Conservation (phyloP, 192 early-diverging fungal genomes). For the Umbelopsis ramanniana region DNA sequence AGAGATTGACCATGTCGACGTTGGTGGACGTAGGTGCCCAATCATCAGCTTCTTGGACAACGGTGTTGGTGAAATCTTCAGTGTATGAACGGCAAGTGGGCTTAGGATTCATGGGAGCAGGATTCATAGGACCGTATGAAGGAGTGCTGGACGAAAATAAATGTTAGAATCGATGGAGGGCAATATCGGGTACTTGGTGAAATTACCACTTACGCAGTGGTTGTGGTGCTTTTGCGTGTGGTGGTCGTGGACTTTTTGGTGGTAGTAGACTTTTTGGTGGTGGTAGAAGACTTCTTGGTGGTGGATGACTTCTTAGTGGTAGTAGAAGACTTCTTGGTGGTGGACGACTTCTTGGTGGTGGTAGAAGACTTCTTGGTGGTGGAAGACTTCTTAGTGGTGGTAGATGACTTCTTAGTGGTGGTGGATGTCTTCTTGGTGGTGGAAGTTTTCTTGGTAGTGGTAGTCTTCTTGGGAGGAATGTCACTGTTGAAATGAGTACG, state of each 20-base stretch:
- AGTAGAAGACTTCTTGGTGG: neutral
- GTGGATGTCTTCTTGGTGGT: constrained; percentile 1
- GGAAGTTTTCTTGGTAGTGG: neutral
- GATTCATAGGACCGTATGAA: neutral
- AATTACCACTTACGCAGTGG: neutral
- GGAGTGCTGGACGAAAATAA: neutral
- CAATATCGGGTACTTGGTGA: too few relatives aligned
- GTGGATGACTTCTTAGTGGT: neutral
- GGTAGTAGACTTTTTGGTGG: constrained; percentile 6
- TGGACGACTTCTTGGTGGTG: neutral
- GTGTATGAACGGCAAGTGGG: constrained; percentile 24
- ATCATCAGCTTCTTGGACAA: constrained; percentile 6
- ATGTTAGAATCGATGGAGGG: neutral
- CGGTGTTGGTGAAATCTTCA: constrained; percentile 7
- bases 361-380: neutral
- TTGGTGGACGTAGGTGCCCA: constrained; percentile 2
- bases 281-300: neutral
- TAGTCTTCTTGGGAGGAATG: neutral
- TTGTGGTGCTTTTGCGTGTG: neutral
- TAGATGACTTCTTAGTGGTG: neutral
- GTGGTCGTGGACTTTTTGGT: neutral
- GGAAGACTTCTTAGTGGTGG: neutral
- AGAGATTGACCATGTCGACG: constrained; percentile 22
- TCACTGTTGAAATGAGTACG: neutral
- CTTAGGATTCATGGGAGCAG: constrained; percentile 11